Evolutionary conservation across 2,329 filamentous ascomycete species (phyloP).

Genomic region (Waltergamsia citrina): DNA sequence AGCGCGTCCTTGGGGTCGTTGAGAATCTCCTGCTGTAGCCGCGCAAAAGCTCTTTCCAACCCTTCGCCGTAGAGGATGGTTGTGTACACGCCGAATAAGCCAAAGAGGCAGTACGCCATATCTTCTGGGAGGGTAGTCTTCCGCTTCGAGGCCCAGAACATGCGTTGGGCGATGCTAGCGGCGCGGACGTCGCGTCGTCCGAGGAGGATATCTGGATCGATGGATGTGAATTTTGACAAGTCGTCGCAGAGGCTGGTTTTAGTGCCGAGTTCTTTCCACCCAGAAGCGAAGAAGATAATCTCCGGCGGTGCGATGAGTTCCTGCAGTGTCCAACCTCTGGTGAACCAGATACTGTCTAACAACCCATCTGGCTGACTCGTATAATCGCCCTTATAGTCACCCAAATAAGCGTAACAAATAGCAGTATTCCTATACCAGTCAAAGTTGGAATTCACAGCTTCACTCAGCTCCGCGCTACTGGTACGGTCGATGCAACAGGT

Average conservation of each 20-base stretch:
- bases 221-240: constrained; percentile 15
- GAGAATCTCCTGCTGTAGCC: constrained; percentile 16
- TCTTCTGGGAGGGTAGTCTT: constrained; percentile 15
- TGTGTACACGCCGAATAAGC: constrained; percentile 19
- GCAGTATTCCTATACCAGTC: constrained; percentile 12
- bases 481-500: constrained; percentile 17
- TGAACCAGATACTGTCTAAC: constrained; percentile 11
- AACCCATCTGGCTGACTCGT: constrained; percentile 7
- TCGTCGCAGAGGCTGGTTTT: constrained; percentile 8
- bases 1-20: constrained; percentile 8
- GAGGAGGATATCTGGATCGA: constrained; percentile 6
- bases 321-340: constrained; percentile 15
- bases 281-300: constrained; percentile 17
- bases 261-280: constrained; percentile 16
- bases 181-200: constrained; percentile 5
- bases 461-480: constrained; percentile 13
- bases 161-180: constrained; percentile 9
- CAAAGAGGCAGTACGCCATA: constrained; percentile 17
- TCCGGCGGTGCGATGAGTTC: constrained; percentile 10
- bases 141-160: constrained; percentile 16
- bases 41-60: constrained; percentile 9
- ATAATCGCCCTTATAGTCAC: constrained; percentile 6
- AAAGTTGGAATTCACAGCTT: constrained; percentile 18
- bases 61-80: constrained; percentile 18
- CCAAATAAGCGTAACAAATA: constrained; percentile 16